A percentile compares a stretch with the other conserved stretches of the same genome.
phyloP scores from a whole-genome alignment of 768 basidiomycete species.

The Termitomyces sp. region DNA sequence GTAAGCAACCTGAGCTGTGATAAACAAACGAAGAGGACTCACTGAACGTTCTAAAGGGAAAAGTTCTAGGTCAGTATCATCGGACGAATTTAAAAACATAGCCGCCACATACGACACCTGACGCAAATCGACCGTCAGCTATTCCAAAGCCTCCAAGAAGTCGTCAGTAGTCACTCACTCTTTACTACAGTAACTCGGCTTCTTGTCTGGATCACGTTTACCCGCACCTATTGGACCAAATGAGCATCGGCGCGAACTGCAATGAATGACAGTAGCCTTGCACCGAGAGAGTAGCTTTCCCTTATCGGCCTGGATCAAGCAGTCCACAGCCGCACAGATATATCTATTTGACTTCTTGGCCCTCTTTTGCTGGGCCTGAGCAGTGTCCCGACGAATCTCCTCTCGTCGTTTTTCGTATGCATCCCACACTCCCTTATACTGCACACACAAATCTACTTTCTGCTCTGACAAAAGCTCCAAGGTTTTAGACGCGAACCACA shows the following conservation, averaged over 20 bases:
- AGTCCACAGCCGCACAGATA: conserved; percentile 22
- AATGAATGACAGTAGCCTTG: conserved; percentile 7
- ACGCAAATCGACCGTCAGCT: not conserved
- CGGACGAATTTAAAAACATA: not conserved
- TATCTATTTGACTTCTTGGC: conserved; percentile 22
- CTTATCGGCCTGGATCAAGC: conserved; percentile 21
- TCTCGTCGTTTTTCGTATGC: conserved; percentile 15
- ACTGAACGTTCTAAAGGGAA: conserved; percentile 8
- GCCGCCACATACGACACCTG: conserved; percentile 5
- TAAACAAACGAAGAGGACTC: not conserved
- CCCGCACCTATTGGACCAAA: conserved; percentile 17
- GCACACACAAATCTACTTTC: conserved; percentile 10
- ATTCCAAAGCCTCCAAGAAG: not conserved
- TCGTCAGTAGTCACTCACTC: conserved; percentile 13
- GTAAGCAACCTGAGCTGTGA: not conserved
- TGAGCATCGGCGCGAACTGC: not conserved
- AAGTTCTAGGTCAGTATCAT: not conserved
- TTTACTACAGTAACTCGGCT: conserved; percentile 27
- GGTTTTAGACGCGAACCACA: conserved; percentile 15
- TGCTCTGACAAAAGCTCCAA: conserved; percentile 12
- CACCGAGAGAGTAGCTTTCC: conserved; percentile 21
- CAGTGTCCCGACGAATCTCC: conserved; percentile 13
- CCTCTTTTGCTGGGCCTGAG: conserved; percentile 19
- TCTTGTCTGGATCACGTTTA: conserved; percentile 25
- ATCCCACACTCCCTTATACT: conserved; percentile 17